These are phyloP conservation scores for Terana coerulea DNA, from an alignment of 768 basidiomycete species.

Conservation along the genomic window DNA sequence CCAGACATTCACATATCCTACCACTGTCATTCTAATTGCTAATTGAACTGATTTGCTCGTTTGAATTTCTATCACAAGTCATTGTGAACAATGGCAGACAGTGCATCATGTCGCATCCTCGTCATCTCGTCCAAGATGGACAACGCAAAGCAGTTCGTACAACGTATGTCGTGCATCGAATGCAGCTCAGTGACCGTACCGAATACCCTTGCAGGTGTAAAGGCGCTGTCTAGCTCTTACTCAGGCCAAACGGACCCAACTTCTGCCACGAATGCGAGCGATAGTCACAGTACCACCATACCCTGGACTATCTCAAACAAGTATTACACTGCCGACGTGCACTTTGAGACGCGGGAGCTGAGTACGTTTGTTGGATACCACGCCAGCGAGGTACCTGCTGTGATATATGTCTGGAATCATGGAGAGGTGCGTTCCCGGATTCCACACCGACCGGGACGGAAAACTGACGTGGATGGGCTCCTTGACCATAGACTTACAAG, in stretches of 20 bases:
- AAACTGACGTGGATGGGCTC: background rate
- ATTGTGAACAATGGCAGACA: slow-evolving; percentile 11
- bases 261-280: slow-evolving; percentile 3
- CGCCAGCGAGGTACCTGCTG: slow-evolving; percentile 54
- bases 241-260: slow-evolving; percentile 10
- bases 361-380: slow-evolving; percentile 39
- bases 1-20: too few species aligned
- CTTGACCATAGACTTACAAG: slow-evolving; percentile 46
- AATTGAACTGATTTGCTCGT: too few species aligned
- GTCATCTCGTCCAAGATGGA: slow-evolving; percentile 24
- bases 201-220: slow-evolving; percentile 19
- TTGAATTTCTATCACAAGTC: too few species aligned
- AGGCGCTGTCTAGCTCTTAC: slow-evolving; percentile 9
- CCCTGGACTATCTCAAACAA: slow-evolving; percentile 79
- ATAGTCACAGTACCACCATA: slow-evolving; percentile 24
- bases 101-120: slow-evolving; percentile 18
- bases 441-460: background rate
- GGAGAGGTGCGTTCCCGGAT: slow-evolving; percentile 53
- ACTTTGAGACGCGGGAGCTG: slow-evolving; percentile 54
- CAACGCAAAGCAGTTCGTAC: slow-evolving; percentile 20
- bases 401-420: slow-evolving; percentile 67
- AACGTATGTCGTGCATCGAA: slow-evolving; percentile 20
- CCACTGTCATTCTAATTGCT: too few species aligned
- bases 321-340: slow-evolving; percentile 78
- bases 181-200: background rate